Evolutionary conservation across 768 basidiomycete genomes (phyloP), one percentile per base, ranked within the genome.

Genomic region (Tremella mesenterica): DNA sequence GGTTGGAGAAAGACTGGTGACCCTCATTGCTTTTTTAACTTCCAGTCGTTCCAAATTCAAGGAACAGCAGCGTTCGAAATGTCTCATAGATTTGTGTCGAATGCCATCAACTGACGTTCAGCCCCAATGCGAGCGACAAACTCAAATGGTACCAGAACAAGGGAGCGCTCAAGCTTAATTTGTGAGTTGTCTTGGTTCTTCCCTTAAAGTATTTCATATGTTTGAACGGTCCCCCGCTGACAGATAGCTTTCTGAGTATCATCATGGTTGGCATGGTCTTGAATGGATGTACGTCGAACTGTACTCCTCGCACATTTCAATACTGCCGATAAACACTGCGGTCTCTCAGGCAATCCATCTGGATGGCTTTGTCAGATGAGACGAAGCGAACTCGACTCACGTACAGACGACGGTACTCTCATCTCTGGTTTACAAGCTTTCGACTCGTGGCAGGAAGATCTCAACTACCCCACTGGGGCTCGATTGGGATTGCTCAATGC

Each of bases 231-330:
- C n/a, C n/a, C n/a, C n/a, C n/a, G n/a, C n/a, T n/a, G n/a, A n/a
- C n/a, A n/a, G n/a, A n/a, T 52, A 74, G 73, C 53, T 74, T 73
- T 50, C 48, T 74, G 59, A 67, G 66, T 34, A 59, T 73, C 56
- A 72, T 74, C 60, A 71, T 72, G 33, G 65, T 72, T 20, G 73
- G 73, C 27, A 72, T 74, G 72, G 48, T 74, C 39, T 53, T 74
- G 30, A 74, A 74, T 33, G 73, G 73, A 41, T 74, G 67, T 73
- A 53, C 6, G 71, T 65, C 4, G 13, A 9, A 39, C 45, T n/a
- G n/a, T n/a, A n/a, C n/a, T n/a, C n/a, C n/a, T n/a, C n/a, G n/a
- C n/a, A n/a, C n/a, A n/a, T n/a, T n/a, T n/a, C n/a, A n/a, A n/a
- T n/a, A n/a, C n/a, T n/a, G n/a, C n/a, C n/a, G n/a, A n/a, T n/a